Percentiles rank a stretch among this genome's conserved stretches.
Conservation (phyloP, 805 yeast species). For the Metschnikowia chrysomelidarum region DNA sequence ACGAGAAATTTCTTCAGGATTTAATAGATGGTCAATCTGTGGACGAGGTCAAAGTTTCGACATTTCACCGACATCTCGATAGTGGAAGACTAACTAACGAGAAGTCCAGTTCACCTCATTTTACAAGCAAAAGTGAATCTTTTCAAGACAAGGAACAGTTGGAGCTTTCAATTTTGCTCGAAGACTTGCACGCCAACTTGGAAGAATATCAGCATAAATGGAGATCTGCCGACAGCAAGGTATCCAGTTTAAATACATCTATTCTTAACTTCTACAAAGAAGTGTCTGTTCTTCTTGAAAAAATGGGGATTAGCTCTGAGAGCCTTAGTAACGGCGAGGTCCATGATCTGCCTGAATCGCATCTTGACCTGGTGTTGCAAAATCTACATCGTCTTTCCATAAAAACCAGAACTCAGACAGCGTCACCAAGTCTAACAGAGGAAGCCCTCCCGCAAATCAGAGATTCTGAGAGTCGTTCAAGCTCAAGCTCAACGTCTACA, state of each 20-base stretch:
- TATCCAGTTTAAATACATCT: slow-evolving; percentile 5
- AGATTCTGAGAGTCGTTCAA: too few species aligned
- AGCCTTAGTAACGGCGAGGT: not conserved
- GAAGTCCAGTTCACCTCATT: not conserved
- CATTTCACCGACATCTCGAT: slow-evolving; percentile 23
- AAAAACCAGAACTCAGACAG: too few species aligned
- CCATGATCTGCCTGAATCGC: not conserved
- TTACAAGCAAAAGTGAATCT: too few species aligned
- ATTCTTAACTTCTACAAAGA: slow-evolving; percentile 20
- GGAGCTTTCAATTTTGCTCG: slow-evolving; percentile 35
- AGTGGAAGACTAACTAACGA: not conserved
- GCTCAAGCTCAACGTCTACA: too few species aligned
- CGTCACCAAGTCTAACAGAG: too few species aligned
- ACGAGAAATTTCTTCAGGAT: slow-evolving; percentile 40
- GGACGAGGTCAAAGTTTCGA: slow-evolving; percentile 22
- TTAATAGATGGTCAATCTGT: slow-evolving; percentile 24
- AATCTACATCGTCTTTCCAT: too few species aligned
- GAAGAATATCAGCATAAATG: slow-evolving; percentile 35
- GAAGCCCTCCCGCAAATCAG: too few species aligned
- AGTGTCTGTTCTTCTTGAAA: slow-evolving; percentile 15
- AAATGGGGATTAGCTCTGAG: slow-evolving; percentile 12
- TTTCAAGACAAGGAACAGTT: slow-evolving; percentile 26
- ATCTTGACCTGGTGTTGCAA: not conserved
- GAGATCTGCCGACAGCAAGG: slow-evolving; percentile 21
- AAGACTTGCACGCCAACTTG: slow-evolving; percentile 37